Evolutionary conservation across 805 yeast genomes (phyloP), one percentile per base, ranked within the genome.

Genomic region (Kluyveromyces lactis): DNA sequence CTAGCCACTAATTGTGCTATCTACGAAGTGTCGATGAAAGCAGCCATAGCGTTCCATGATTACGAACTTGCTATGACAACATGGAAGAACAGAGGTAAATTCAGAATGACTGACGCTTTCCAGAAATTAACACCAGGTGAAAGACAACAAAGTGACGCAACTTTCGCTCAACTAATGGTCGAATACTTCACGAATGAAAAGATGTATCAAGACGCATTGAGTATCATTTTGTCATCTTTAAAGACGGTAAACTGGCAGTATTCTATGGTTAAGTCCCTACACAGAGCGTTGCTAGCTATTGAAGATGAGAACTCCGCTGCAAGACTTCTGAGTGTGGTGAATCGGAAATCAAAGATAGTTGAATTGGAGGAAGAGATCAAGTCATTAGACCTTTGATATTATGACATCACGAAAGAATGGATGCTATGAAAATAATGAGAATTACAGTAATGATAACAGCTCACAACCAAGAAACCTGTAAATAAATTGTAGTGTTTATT

Each of bases 81-180:
- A 1, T 87, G 95, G 95, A 58, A 62, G 2, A 95, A 84, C 51
- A 73, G 97, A 51, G 96, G 96, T 2, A 44, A 56, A 17, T 86
- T 71, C 61, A 67, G 96, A 38, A 75, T 74, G 42, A 68, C 83
- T 0, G 18, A 34, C 0, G 46, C 48, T 2, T 87, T 82, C 65
- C 72, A 67, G 38, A 52, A 56, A 3, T 57, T 67, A 3, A 90
- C 81, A 52, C 77, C 77, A 55, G 68, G 64, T 42, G 41, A 42
- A 18, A 50, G 55, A 39, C 38, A 45, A 29, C 31, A 38, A 18
- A 40, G 44, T 3, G 63, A 58, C 39, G 30, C 50, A 8, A 46
- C 39, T 19, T 86, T 87, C 68, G 95, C 96, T 2, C 60, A 73
- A 18, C 67, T 75, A 10, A 80, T 86, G 83, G 75, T 85, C 1